Conservation (phyloP, 106 monocot genomes). For the Dendrobium catenatum region DNA sequence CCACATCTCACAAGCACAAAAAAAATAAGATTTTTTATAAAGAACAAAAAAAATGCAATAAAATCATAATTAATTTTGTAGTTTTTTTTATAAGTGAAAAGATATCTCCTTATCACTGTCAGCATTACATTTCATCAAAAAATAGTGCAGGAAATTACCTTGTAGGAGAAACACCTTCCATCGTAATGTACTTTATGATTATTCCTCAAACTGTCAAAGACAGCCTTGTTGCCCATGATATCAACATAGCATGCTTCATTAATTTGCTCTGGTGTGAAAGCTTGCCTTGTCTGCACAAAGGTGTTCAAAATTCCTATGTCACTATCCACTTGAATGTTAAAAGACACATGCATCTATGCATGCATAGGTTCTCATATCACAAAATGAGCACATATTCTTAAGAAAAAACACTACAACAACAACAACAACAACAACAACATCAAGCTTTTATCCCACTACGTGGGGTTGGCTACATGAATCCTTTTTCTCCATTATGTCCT, state of each 20-base stretch:
- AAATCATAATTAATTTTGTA: too few species aligned
- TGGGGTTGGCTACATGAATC: too few species aligned
- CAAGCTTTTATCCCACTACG: too few species aligned
- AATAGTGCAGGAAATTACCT: slow-evolving; percentile 36
- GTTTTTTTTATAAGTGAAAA: neutral
- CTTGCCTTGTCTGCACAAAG: slow-evolving; percentile 66
- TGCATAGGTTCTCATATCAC: neutral
- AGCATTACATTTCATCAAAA: neutral
- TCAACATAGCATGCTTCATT: slow-evolving; percentile 82
- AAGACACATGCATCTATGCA: neutral
- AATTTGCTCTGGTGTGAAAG: slow-evolving; percentile 74
- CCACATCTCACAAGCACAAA: neutral
- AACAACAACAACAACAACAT: too few species aligned
- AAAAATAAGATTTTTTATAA: neutral
- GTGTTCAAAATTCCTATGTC: neutral
- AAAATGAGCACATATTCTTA: neutral
- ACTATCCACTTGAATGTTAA: neutral
- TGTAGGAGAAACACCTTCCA: slow-evolving; percentile 80
- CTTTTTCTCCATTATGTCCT: too few species aligned
- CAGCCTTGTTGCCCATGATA: slow-evolving; percentile 58
- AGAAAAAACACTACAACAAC: neutral
- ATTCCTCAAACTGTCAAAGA: slow-evolving; percentile 90
- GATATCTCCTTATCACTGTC: neutral
- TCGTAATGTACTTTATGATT: slow-evolving; percentile 89
- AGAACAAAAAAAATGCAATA: neutral